Evolutionary conservation across 176 grass and related monocot species (phyloP), one percentile per base, ranked within the genome.

Genomic region (Neostapfia colusana): DNA sequence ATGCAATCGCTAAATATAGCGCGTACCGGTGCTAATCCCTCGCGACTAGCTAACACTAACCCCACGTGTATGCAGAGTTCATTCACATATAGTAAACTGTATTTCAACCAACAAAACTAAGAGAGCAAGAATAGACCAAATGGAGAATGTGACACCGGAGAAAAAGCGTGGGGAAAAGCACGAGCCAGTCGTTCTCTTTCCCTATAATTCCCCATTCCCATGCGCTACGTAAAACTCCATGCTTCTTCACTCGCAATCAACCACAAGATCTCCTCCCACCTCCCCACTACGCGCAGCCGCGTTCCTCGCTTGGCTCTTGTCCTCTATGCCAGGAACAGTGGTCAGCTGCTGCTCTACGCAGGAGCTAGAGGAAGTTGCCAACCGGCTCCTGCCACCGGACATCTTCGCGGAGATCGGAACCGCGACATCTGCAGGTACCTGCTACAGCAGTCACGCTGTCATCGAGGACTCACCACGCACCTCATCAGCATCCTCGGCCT

Each of bases 401-500:
- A 85, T 85, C 15, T 7, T 72, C 26, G 82, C 20, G 9, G 67
- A 79, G 25, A 63, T 85, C 37, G 82, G 25, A 8, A 7, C 66
- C 55, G 26, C 23, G 55, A n/a, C 8, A 2, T 6, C 72, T 2
- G 34, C 18, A 7, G 1, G 1, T 15, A 6, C 12, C 39, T 2
- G 40, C 31, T 0, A 11, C 24, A 58, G 67, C 65, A 58, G 23
- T 26, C 65, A 53, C 0, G 43, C 82, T 38, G 36, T 53, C 25
- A 11, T 84, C 18, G 58, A 78, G 67, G 20, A 5, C 66, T 84
- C 34, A 43, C 74, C 13, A 24, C 37, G 43, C 82, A 53, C 25
- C 82, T 84, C 74, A 59, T 12, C 36, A 14, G 44, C 67, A 69
- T 84, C 74, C 82, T 84, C 67, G 67, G 82, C 16, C 73, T 84